These are phyloP conservation scores for Xerocomus potaroensis DNA, from an alignment of 768 basidiomycete species.

Conservation along the genomic window DNA sequence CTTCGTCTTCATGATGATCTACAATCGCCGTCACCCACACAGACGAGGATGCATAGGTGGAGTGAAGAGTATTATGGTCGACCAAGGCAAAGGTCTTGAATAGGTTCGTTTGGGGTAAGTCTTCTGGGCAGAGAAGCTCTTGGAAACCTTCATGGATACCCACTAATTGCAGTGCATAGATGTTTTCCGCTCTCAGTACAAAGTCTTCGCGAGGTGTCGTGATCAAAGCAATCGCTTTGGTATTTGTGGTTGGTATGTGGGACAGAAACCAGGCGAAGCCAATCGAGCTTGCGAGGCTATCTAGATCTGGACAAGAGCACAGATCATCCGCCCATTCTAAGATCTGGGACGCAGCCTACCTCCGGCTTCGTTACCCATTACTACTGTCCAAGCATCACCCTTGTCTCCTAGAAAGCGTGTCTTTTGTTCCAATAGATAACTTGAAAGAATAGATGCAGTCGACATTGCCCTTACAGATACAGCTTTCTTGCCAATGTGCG, in stretches of 20 bases:
- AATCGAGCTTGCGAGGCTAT: conserved; percentile 82
- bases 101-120: conserved; percentile 43
- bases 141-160: conserved; percentile 46
- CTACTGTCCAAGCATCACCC: conserved; percentile 70
- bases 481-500: not conserved
- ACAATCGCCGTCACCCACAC: conserved; percentile 69
- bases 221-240: conserved; percentile 65
- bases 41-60: conserved; percentile 36
- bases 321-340: not conserved
- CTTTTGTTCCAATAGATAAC: conserved; percentile 48
- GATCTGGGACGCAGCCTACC: conserved; percentile 44
- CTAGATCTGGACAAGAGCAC: conserved; percentile 62
- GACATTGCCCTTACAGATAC: conserved; percentile 23
- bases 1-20: conserved; percentile 92
- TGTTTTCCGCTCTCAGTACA: conserved; percentile 80
- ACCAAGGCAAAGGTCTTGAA: conserved; percentile 72
- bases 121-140: conserved; percentile 64
- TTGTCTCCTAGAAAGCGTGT: conserved; percentile 56
- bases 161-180: conserved; percentile 63
- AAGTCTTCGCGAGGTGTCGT: conserved; percentile 69
- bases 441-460: conserved; percentile 26
- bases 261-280: conserved; percentile 77
- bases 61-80: conserved; percentile 78
- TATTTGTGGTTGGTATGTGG: conserved; percentile 26
- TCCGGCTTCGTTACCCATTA: conserved; percentile 96